A percentile compares a stretch with the other conserved stretches of the same genome.
Evolutionary conservation across 129 eudicot species (phyloP).

Genomic region (Flaveria sonorensis): DNA sequence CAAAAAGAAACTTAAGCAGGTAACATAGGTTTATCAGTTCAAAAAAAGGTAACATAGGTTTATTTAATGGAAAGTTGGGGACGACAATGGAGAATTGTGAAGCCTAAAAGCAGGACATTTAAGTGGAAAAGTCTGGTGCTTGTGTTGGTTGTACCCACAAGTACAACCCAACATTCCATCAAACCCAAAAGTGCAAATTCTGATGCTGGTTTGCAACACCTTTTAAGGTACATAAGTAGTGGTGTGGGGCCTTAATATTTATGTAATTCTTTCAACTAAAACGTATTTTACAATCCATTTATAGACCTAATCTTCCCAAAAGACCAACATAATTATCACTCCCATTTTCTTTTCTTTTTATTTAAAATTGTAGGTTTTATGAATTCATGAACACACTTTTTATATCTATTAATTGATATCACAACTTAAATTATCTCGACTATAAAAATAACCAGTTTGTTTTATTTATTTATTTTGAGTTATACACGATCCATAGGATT

Average conservation of each 20-base stretch:
- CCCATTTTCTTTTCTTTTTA: slow-evolving; percentile 8
- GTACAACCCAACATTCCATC: not conserved
- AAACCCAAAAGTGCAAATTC: slow-evolving; percentile 19
- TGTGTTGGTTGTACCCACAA: slow-evolving; percentile 14
- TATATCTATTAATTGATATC: not conserved
- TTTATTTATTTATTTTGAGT: too few relatives aligned
- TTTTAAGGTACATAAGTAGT: slow-evolving; percentile 13
- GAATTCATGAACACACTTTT: not conserved
- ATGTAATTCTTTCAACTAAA: slow-evolving; percentile 6
- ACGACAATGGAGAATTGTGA: slow-evolving; percentile 12
- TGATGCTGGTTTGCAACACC: slow-evolving; percentile 15
- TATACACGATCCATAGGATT: too few relatives aligned
- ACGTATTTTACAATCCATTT: slow-evolving; percentile 36
- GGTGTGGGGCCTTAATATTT: slow-evolving; percentile 25
- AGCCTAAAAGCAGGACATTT: slow-evolving; percentile 18
- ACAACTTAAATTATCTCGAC: not conserved
- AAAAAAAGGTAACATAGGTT: slow-evolving; percentile 19
- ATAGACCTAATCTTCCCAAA: slow-evolving; percentile 13
- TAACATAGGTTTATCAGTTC: slow-evolving; percentile 18
- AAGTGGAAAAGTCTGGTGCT: not conserved
- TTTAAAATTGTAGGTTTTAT: slow-evolving; percentile 7
- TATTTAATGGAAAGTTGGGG: slow-evolving; percentile 9
- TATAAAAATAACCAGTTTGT: too few relatives aligned
- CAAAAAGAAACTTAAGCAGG: slow-evolving; percentile 35
- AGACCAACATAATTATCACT: slow-evolving; percentile 36